phyloP scores from a whole-genome alignment of 1,284 basidiomycete species.

The Marasmius tenuissimus region DNA sequence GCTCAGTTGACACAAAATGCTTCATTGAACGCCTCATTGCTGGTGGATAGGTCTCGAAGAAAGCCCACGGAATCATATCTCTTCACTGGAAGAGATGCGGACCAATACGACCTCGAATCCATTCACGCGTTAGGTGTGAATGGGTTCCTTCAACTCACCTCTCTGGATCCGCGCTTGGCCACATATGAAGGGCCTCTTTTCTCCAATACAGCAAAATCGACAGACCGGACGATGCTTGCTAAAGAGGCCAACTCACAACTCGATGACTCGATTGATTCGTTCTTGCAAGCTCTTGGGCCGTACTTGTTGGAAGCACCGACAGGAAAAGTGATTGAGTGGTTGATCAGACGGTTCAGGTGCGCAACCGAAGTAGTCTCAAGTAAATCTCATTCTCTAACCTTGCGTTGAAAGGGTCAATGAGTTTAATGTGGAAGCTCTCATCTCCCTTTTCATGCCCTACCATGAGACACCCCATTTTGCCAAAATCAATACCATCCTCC shows the following conservation, averaged over 20 bases:
- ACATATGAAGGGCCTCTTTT: conserved; percentile 81
- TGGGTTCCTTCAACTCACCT: conserved; percentile 77
- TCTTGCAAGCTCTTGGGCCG: conserved; percentile 74
- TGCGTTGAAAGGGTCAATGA: conserved; percentile 75
- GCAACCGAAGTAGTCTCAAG: conserved; percentile 21
- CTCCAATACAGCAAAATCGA: conserved; percentile 73
- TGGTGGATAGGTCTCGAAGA: conserved; percentile 68
- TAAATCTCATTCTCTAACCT: not conserved
- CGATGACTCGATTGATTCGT: conserved; percentile 59
- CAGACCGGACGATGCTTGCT: conserved; percentile 83
- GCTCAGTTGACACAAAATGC: conserved; percentile 79
- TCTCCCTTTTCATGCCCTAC: conserved; percentile 90
- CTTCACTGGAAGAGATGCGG: conserved; percentile 81
- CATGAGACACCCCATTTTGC: conserved; percentile 95
- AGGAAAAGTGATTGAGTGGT: conserved; percentile 93
- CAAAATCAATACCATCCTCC: conserved; percentile 88
- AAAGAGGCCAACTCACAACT: conserved; percentile 64
- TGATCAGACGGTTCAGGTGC: conserved; percentile 90
- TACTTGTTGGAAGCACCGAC: conserved; percentile 83
- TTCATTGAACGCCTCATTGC: conserved; percentile 78
- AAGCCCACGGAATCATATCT: conserved; percentile 76
- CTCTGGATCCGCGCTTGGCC: conserved; percentile 62
- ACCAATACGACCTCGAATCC: conserved; percentile 83
- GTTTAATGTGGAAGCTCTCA: conserved; percentile 83
- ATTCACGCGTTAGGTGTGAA: conserved; percentile 83